A percentile compares a stretch with the other conserved stretches of the same genome.
Evolutionary conservation across 1,284 basidiomycete genomes (phyloP).

Genomic region (Takashimella koratensis): DNA sequence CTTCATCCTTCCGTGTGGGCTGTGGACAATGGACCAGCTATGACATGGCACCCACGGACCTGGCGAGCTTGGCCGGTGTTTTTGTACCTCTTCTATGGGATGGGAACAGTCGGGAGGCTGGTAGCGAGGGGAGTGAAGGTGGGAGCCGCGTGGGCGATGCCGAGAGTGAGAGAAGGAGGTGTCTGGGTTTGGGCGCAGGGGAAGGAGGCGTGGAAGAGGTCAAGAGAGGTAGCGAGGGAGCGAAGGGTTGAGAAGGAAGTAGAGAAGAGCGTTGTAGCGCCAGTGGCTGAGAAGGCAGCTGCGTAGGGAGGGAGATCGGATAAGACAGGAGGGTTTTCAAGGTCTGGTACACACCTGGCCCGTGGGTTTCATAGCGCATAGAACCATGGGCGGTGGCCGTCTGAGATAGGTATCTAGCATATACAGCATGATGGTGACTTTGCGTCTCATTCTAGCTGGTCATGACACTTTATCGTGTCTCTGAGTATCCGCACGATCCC

Average conservation of each 20-base stretch:
- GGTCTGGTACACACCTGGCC: too few relatives aligned
- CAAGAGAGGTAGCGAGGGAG: neutral
- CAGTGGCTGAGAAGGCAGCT: too few relatives aligned
- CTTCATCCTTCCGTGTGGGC: constrained; percentile 4
- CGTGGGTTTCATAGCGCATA: too few relatives aligned
- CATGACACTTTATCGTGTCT: too few relatives aligned
- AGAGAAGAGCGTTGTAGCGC: neutral
- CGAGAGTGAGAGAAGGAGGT: neutral
- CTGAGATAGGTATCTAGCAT: too few relatives aligned
- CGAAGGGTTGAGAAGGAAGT: neutral
- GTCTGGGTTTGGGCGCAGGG: neutral
- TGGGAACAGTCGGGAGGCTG: neutral
- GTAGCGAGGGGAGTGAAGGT: neutral
- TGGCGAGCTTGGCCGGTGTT: constrained; percentile 17
- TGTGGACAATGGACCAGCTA: constrained; percentile 14
- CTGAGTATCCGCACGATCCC: too few relatives aligned
- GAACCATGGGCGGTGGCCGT: too few relatives aligned
- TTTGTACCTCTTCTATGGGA: neutral
- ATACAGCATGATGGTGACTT: too few relatives aligned
- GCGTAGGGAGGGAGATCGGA: too few relatives aligned
- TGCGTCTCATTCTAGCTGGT: too few relatives aligned
- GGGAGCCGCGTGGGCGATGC: neutral
- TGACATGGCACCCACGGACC: constrained; percentile 21
- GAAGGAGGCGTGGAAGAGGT: neutral
- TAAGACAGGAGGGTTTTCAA: too few relatives aligned